These are phyloP conservation scores for Purpureocillium takamizusanense DNA, from an alignment of 2,329 filamentous ascomycete genomes.

Conservation along the genomic window DNA sequence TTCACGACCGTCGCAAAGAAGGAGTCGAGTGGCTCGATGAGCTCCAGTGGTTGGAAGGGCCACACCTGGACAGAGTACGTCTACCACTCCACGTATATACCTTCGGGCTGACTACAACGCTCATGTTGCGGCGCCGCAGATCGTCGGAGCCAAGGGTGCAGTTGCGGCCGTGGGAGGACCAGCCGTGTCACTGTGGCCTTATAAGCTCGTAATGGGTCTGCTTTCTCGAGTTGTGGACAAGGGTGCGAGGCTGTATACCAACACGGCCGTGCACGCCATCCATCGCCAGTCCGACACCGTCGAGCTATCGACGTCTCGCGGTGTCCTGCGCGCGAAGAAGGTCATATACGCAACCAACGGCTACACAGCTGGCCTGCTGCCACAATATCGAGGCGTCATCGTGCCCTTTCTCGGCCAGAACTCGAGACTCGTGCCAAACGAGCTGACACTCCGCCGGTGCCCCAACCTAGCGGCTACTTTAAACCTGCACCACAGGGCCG, in stretches of 20 bases:
- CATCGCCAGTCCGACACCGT: neutral
- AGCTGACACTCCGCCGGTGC: no score
- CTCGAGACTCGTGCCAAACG: constrained; percentile 5
- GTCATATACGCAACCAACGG: constrained; percentile 18
- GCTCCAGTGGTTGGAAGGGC: no score
- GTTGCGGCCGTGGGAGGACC: constrained; percentile 1
- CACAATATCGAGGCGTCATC: constrained; percentile 9
- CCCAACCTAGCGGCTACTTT: no score
- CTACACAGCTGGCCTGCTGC: constrained; percentile 13
- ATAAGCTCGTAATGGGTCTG: constrained; percentile 3
- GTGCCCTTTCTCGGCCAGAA: constrained; percentile 11
- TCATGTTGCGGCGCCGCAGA: no score
- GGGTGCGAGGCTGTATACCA: constrained; percentile 3
- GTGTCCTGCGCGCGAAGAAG: constrained; percentile 10
- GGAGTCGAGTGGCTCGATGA: no score
- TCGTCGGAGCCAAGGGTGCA: constrained; percentile 1
- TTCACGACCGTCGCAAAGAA: neutral
- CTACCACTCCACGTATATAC: no score
- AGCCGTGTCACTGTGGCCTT: constrained; percentile 1
- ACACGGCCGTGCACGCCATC: constrained; percentile 3
- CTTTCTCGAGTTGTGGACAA: neutral
- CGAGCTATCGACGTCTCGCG: constrained; percentile 9
- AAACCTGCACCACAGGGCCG: no score
- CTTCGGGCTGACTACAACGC: no score
- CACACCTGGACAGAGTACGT: no score